These are phyloP conservation scores for Neofusicoccum parvum DNA, from an alignment of 2,329 filamentous ascomycete species.

Conservation along the genomic window DNA sequence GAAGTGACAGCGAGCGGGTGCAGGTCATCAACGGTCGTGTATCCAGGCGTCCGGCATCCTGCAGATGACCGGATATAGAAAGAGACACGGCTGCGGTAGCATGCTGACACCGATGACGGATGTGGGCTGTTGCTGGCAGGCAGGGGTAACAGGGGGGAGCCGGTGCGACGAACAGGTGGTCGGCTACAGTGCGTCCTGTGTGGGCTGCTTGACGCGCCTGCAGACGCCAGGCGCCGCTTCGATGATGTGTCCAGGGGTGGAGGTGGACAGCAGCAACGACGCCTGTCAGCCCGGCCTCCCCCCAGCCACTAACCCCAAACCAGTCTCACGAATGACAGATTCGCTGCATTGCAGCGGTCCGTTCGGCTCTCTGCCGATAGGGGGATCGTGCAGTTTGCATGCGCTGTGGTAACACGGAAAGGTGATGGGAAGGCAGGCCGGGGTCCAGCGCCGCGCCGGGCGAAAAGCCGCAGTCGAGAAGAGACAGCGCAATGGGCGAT, in stretches of 20 bases:
- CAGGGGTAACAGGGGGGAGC: too few relatives aligned
- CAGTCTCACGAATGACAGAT: neutral
- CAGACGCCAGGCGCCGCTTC: too few relatives aligned
- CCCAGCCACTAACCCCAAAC: neutral
- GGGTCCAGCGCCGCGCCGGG: neutral
- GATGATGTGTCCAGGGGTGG: neutral
- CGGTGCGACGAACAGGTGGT: neutral
- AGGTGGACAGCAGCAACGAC: neutral
- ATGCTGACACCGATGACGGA: neutral
- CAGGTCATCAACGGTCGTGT: neutral
- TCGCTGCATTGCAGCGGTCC: constrained; percentile 8
- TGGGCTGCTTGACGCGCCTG: too few relatives aligned
- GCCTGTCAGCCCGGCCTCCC: neutral
- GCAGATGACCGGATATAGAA: neutral
- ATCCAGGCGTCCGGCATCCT: neutral
- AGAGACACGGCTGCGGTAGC: neutral
- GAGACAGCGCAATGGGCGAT: neutral
- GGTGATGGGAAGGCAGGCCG: neutral
- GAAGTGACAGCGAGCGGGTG: neutral
- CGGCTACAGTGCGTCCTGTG: too few relatives aligned
- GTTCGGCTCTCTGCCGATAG: constrained; percentile 9
- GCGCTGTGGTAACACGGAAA: neutral
- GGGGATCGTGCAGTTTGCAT: constrained; percentile 15
- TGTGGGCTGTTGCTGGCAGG: neutral
- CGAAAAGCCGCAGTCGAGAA: neutral